Evolutionary conservation across 768 basidiomycete genomes (phyloP).

Genomic region (Boletus reticuloceps): DNA sequence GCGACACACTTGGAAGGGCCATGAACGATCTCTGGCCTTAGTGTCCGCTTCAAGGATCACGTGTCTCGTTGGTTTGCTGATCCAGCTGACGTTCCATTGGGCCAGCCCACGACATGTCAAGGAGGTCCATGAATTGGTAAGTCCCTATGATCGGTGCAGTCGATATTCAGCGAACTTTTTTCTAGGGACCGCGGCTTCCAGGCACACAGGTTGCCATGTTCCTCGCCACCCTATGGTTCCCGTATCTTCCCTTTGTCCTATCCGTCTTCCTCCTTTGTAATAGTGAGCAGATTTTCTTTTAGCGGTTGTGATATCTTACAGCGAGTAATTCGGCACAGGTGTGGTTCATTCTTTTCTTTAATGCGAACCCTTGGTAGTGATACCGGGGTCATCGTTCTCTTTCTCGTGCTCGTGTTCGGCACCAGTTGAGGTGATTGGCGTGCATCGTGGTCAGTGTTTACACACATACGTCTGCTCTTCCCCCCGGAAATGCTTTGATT

Average conservation of each 20-base stretch:
- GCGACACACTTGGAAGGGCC: neutral
- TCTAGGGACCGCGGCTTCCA: neutral
- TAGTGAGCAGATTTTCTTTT: neutral
- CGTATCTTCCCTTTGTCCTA: neutral
- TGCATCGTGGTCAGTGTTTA: too few species aligned
- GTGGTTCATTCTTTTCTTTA: neutral
- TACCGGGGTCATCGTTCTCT: too few species aligned
- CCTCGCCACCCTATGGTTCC: neutral
- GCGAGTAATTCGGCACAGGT: neutral
- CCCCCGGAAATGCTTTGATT: too few species aligned
- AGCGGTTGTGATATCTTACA: neutral
- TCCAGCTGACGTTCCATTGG: neutral
- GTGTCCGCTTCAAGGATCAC: neutral
- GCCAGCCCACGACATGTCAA: neutral
- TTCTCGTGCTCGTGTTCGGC: too few species aligned
- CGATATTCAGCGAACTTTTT: neutral
- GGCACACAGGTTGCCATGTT: neutral
- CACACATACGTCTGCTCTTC: neutral
- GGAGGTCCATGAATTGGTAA: neutral
- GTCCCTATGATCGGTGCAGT: neutral
- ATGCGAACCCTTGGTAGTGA: too few species aligned
- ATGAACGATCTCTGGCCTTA: neutral
- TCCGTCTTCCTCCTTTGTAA: neutral
- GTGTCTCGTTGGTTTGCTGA: neutral
- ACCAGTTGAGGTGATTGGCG: too few species aligned